phyloP scores from a whole-genome alignment of 331 rosid species.

The Phaseolus coccineus region DNA sequence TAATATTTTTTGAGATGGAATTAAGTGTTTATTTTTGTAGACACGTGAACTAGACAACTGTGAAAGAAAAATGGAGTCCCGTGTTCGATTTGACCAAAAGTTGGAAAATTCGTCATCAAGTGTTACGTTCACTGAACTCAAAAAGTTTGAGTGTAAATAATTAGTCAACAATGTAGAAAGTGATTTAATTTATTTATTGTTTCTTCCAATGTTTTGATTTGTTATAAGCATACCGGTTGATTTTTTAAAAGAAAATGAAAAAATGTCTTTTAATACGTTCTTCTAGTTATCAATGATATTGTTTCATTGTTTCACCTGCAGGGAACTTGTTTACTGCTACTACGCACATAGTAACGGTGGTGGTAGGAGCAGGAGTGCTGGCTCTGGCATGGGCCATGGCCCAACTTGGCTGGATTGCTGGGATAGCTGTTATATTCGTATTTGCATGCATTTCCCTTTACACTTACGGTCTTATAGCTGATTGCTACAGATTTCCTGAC shows the following conservation, averaged over 20 bases:
- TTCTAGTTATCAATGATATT: no score
- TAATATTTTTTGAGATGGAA: background rate
- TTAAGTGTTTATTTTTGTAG: background rate
- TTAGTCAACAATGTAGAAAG: background rate
- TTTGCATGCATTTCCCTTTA: constrained; percentile 55
- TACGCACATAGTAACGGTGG: constrained; percentile 64
- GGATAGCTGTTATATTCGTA: constrained; percentile 41
- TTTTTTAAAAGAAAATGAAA: no score
- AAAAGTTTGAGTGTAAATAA: background rate
- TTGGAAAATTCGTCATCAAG: background rate
- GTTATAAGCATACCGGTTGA: no score
- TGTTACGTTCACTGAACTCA: background rate
- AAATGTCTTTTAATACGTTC: no score
- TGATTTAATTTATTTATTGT: background rate
- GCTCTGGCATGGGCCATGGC: constrained; percentile 79
- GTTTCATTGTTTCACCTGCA: constrained; percentile 2
- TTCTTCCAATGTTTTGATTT: background rate
- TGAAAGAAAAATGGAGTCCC: background rate
- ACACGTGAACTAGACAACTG: background rate
- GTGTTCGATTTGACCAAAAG: background rate
- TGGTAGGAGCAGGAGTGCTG: constrained; percentile 71
- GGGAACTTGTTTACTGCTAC: constrained; percentile 66
- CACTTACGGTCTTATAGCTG: constrained; percentile 62
- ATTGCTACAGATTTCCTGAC: constrained; percentile 68
- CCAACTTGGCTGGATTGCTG: constrained; percentile 72